Conservation (phyloP, 1,139 yeast genomes). For the Wickerhamomyces sp. region DNA sequence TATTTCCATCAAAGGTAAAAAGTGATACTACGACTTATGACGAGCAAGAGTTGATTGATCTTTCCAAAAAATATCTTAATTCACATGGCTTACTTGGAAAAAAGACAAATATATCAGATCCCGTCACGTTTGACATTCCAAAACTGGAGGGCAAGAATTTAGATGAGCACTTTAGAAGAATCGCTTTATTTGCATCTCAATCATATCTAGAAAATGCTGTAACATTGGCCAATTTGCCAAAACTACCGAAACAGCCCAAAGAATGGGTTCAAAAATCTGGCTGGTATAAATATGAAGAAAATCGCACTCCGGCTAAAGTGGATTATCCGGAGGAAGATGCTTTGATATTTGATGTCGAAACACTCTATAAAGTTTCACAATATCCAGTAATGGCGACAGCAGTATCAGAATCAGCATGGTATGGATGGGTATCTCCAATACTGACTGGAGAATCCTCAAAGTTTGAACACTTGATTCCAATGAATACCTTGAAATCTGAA, state of each 20-base stretch:
- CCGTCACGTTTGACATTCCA: slow-evolving; percentile 66
- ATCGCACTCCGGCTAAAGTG: slow-evolving; percentile 48
- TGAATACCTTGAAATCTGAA: slow-evolving; percentile 45
- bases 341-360: slow-evolving; percentile 87
- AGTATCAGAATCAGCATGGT: slow-evolving; percentile 78
- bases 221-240: slow-evolving; percentile 32
- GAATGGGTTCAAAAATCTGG: slow-evolving; percentile 64
- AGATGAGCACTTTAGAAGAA: slow-evolving; percentile 78
- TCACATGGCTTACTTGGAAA: slow-evolving; percentile 74
- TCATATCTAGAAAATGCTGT: slow-evolving; percentile 54
- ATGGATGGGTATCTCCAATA: slow-evolving; percentile 91
- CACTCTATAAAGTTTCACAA: slow-evolving; percentile 66
- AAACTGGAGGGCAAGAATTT: slow-evolving; percentile 60
- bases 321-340: slow-evolving; percentile 58
- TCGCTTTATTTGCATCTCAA: slow-evolving; percentile 58
- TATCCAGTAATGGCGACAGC: slow-evolving; percentile 86
- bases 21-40: slow-evolving; percentile 16
- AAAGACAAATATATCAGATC: slow-evolving; percentile 59
- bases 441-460: slow-evolving; percentile 44
- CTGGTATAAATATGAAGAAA: slow-evolving; percentile 67
- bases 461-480: slow-evolving; percentile 70
- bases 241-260: slow-evolving; percentile 45
- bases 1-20: slow-evolving; percentile 45
- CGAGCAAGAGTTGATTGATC: slow-evolving; percentile 40
- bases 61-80: slow-evolving; percentile 59